phyloP scores from a whole-genome alignment of 2,329 filamentous ascomycete species.

The Aspergillus sp. region DNA sequence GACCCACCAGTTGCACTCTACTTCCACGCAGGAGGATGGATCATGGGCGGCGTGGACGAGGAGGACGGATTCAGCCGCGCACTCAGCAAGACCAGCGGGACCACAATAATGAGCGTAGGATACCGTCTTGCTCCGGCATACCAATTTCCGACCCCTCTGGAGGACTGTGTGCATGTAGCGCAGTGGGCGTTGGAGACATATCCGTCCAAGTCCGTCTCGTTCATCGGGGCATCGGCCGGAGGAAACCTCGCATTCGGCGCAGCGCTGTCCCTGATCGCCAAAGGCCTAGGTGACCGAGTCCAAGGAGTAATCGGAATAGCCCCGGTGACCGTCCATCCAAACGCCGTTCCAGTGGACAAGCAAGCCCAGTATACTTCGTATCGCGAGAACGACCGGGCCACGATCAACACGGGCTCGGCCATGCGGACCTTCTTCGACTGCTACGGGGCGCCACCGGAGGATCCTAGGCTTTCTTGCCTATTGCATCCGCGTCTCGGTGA shows the following conservation, averaged over 20 bases:
- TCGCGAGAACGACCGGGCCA: conserved; percentile 36
- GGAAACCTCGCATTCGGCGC: conserved; percentile 37
- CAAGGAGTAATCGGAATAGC: conserved; percentile 41
- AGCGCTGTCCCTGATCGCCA: conserved; percentile 40
- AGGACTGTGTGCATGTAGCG: conserved; percentile 12
- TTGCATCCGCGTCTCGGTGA: conserved; percentile 7
- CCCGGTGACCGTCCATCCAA: conserved; percentile 39
- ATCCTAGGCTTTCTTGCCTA: conserved; percentile 4
- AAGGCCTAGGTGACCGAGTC: conserved; percentile 2
- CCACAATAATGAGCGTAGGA: conserved; percentile 6
- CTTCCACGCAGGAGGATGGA: conserved; percentile 18
- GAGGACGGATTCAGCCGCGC: conserved; percentile 8
- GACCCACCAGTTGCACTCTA: conserved; percentile 46
- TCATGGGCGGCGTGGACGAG: conserved; percentile 11
- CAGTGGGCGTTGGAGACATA: conserved; percentile 11
- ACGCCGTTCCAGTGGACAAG: conserved; percentile 34
- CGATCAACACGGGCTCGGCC: conserved; percentile 35
- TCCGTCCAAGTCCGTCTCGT: conserved; percentile 5
- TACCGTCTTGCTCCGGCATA: conserved; percentile 24
- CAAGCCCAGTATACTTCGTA: conserved; percentile 34
- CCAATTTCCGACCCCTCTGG: conserved; percentile 10
- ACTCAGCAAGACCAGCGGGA: background rate
- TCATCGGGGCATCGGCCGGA: conserved; percentile 41
- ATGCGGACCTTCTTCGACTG: conserved; percentile 37
- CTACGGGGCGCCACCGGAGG: conserved; percentile 1